Percentiles rank a stretch among this genome's conserved stretches.
Conservation (phyloP, 2,329 filamentous ascomycete species). For the Cordyceps fumosorosea region DNA sequence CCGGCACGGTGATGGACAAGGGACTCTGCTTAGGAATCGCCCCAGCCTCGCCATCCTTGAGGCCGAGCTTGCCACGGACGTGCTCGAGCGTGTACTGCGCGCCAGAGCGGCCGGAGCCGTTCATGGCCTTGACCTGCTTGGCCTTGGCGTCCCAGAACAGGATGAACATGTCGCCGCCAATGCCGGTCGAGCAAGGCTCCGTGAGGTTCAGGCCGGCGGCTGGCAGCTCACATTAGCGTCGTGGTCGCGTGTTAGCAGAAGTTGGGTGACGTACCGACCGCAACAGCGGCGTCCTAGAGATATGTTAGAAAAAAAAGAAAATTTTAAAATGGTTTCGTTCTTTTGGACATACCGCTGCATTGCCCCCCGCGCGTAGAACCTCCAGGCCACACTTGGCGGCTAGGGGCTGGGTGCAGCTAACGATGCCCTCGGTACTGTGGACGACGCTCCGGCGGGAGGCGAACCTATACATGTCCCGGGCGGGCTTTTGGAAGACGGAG, state of each 20-base stretch:
- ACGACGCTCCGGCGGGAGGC: slow-evolving; percentile 83
- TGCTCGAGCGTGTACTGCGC: slow-evolving; percentile 61
- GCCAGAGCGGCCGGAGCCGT: slow-evolving; percentile 84
- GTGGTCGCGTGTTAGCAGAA: not conserved
- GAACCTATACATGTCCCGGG: slow-evolving; percentile 54
- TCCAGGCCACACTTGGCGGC: slow-evolving; percentile 83
- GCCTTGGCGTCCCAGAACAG: slow-evolving; percentile 82
- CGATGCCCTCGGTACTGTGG: slow-evolving; percentile 87
- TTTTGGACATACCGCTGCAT: slow-evolving; percentile 68
- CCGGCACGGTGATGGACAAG: slow-evolving; percentile 80
- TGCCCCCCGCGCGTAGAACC: slow-evolving; percentile 80
- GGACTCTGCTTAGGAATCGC: slow-evolving; percentile 69
- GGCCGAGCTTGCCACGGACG: slow-evolving; percentile 61
- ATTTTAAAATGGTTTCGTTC: not conserved
- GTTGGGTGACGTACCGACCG: slow-evolving; percentile 58
- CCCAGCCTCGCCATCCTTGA: slow-evolving; percentile 48
- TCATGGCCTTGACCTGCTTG: slow-evolving; percentile 76
- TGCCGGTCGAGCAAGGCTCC: slow-evolving; percentile 87
- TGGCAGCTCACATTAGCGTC: slow-evolving; percentile 24
- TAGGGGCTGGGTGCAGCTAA: slow-evolving; percentile 82
- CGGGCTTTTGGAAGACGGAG: slow-evolving; percentile 40
- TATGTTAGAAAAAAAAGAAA: slow-evolving; percentile 3
- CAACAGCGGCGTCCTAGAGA: slow-evolving; percentile 83
- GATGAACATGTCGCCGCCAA: slow-evolving; percentile 96
- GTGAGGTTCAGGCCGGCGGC: slow-evolving; percentile 90